phyloP scores from a whole-genome alignment of 2,329 filamentous ascomycete species.

The Botrytis porri region DNA sequence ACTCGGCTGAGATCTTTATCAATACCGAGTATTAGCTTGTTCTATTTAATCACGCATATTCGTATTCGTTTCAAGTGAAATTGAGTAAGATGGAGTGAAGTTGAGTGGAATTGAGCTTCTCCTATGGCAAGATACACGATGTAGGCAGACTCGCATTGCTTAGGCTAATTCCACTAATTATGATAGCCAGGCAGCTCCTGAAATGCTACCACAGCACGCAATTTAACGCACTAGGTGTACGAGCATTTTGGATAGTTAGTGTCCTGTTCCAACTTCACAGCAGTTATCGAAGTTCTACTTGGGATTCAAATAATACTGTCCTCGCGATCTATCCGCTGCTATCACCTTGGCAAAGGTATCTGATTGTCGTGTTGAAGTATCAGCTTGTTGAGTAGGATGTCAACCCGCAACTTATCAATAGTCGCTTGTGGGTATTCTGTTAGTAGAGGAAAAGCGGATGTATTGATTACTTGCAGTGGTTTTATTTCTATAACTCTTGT shows the following conservation, averaged over 20 bases:
- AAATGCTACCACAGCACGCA: neutral
- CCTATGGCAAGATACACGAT: neutral
- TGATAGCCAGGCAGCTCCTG: neutral
- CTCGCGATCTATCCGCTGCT: neutral
- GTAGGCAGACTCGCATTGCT: neutral
- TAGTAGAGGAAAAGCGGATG: neutral
- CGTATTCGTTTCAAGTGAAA: neutral
- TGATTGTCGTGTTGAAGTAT: neutral
- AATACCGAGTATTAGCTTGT: neutral
- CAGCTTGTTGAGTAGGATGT: neutral
- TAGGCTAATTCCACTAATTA: neutral
- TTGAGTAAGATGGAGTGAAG: no score
- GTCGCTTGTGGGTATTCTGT: conserved; percentile 11
- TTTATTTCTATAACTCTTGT: neutral
- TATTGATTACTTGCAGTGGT: neutral
- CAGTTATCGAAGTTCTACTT: neutral
- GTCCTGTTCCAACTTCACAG: neutral
- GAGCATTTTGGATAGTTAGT: neutral
- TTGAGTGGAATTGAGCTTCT: neutral
- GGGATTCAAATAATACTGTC: no score
- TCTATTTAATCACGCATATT: neutral
- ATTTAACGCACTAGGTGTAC: neutral
- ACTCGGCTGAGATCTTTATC: neutral
- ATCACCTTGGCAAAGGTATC: neutral
- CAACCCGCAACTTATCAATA: neutral